Conservation (phyloP, 345 rosid genomes). For the Erucastrum elatum region DNA sequence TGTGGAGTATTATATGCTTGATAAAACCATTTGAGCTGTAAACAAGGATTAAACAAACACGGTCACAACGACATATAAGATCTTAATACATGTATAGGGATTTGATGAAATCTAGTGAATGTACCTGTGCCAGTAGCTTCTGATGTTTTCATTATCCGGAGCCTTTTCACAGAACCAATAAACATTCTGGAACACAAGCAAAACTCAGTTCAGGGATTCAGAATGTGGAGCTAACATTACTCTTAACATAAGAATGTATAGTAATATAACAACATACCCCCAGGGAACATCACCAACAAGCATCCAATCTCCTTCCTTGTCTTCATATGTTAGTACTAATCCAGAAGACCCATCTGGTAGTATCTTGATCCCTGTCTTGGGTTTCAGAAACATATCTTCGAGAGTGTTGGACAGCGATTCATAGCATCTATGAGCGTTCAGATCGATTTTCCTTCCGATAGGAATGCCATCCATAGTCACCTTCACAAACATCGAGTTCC, state of each 20-base stretch:
- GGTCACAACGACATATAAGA: not conserved
- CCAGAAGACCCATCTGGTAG: constrained; percentile 77
- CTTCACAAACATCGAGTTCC: constrained; percentile 59
- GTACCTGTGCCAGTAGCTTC: constrained; percentile 79
- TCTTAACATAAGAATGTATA: not conserved
- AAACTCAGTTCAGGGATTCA: not conserved
- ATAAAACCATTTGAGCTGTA: constrained; percentile 41
- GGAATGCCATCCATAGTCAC: constrained; percentile 92
- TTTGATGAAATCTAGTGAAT: constrained; percentile 16
- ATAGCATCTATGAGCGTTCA: constrained; percentile 68
- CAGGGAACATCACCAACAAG: constrained; percentile 98
- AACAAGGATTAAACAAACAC: constrained; percentile 11
- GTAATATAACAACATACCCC: constrained; percentile 57
- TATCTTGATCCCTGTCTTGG: constrained; percentile 44
- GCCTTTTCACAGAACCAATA: constrained; percentile 72
- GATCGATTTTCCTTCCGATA: constrained; percentile 89
- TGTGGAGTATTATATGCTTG: constrained; percentile 5
- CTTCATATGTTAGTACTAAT: constrained; percentile 80
- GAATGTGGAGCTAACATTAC: not conserved
- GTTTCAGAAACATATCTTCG: constrained; percentile 69
- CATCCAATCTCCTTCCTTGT: constrained; percentile 98
- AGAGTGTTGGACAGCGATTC: constrained; percentile 66
- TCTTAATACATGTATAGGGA: not conserved
- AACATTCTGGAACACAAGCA: constrained; percentile 69
- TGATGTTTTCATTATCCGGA: constrained; percentile 76